Evolutionary conservation across 2,329 filamentous ascomycete genomes (phyloP), one percentile per base, ranked within the genome.

Genomic region (Lasiodiplodia sp.): DNA sequence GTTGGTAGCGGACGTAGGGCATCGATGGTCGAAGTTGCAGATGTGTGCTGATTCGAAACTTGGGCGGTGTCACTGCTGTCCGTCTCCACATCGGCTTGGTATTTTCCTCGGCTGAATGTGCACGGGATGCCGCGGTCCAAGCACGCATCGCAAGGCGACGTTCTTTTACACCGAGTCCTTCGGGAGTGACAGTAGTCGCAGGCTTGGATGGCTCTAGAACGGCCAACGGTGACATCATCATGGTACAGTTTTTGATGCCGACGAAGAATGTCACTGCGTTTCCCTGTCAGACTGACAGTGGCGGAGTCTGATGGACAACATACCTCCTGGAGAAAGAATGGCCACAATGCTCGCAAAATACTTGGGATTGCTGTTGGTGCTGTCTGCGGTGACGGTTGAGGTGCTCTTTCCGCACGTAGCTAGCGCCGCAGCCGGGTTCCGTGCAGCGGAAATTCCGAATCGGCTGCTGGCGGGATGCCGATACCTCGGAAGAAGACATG

Each of bases 391-490:
- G 58, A 25, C 58, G 58, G 16, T 63, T 47, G 21, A 49, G 23
- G 31, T 63, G 40, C 58, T 63, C 58, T 25, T 49, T 44, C 12
- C 58, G 40, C 14, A 49, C 12, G 58, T 63, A 63, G 38, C 40
- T 63, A 38, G 58, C 58, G 25, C 31, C 25, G n/a, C 58, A 63
- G 14, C 58, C 25, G 38, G 58, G 58, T 16, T 40, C 23, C 18
- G 58, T 23, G 25, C 58, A 63, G 40, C n/a, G 23, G 8, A 63
- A 63, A n/a, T 18, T 11, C 25, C 28, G 53, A 25, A 34, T 28
- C 28, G 53, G 23, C 28, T 16, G 28, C 16, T 21, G n/a, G 44
- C 18, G 28, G 28, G 53, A 56, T 56, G 53, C 25, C 53, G 18
- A 10, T 28, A 6, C n/a, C 16, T 56, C 25, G 16, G 28, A 47